phyloP scores from a whole-genome alignment of 176 grass and related monocot species.

The Carex scoparia region DNA sequence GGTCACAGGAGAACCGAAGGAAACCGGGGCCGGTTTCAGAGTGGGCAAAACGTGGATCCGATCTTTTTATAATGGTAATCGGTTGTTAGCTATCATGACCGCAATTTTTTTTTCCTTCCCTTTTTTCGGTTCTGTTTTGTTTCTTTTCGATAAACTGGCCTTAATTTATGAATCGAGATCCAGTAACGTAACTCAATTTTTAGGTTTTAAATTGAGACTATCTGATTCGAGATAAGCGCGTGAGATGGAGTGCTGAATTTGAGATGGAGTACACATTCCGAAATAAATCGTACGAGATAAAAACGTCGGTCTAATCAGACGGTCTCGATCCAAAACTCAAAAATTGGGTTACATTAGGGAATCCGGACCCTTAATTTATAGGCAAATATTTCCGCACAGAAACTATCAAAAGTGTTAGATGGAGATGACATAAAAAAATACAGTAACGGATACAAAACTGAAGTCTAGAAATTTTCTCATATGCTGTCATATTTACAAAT shows the following conservation, averaged over 20 bases:
- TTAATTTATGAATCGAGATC: not conserved
- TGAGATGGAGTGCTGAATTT: too few species aligned
- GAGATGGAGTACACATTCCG: too few species aligned
- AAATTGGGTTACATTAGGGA: too few species aligned
- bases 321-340: too few species aligned
- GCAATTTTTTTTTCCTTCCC: not conserved
- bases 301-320: too few species aligned
- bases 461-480: not conserved
- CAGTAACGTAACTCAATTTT: too few species aligned
- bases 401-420: not conserved
- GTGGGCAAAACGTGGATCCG: slow-evolving; percentile 14
- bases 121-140: not conserved
- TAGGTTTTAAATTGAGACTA: too few species aligned
- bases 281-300: too few species aligned
- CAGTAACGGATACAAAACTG: not conserved
- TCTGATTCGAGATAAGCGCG: too few species aligned
- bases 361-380: not conserved
- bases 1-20: not conserved
- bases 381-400: not conserved
- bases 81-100: not conserved
- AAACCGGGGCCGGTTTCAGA: not conserved
- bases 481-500: not conserved
- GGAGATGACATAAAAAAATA: not conserved
- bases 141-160: not conserved
- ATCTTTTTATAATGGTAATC: slow-evolving; percentile 12